Evolutionary conservation across 495 filamentous ascomycete species (phyloP), one percentile per base, ranked within the genome.

Genomic region (Penicillium bovifimosum): DNA sequence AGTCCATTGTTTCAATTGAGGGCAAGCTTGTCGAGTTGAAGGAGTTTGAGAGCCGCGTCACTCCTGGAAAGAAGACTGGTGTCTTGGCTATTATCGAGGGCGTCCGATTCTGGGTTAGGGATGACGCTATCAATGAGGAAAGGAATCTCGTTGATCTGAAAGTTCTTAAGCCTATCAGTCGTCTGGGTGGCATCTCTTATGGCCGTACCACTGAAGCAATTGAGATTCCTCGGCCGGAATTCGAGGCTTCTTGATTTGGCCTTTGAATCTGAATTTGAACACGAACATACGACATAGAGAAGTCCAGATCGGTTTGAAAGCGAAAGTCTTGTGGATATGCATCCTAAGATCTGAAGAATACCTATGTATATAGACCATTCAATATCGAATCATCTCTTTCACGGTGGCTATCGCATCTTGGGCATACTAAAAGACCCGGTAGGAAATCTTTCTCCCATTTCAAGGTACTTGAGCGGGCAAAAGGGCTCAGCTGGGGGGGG

Each of bases 131-230:
- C 6, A 86, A 95, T 58, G 80, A 88, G 62, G 84, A 87, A 13
- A 79, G 74, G 61, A 88, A 81, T 52, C 50, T 85, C 24, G 74
- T 97, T 31, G 84, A 93, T 69, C 75, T 88, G 11, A 77, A 75
- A 51, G 70, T 88, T 9, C 59, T 96, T 34, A 80, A 79, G 56
- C 93, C 92, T 13, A 79, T 95, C 26, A 80, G 80, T 60, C 80
- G 92, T 9, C 53, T 96, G 36, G 92, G 91, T 8, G 92, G 93
- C 0, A 90, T 96, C 58, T 82, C 82, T 5, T 96, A 96, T 63
- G 86, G 82, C 0, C 75, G 89, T 20, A 73, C 79, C 6, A 83
- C 77, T 0, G 83, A 91, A 40, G 87, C 72, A 1, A 64, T 88
- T n/a, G 92, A 97, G 75, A 62, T 96, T 35, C 83, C 80, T 7